Evolutionary conservation across 345 rosid genomes (phyloP), one percentile per base, ranked within the genome.

Genomic region (Citrus reticulata): DNA sequence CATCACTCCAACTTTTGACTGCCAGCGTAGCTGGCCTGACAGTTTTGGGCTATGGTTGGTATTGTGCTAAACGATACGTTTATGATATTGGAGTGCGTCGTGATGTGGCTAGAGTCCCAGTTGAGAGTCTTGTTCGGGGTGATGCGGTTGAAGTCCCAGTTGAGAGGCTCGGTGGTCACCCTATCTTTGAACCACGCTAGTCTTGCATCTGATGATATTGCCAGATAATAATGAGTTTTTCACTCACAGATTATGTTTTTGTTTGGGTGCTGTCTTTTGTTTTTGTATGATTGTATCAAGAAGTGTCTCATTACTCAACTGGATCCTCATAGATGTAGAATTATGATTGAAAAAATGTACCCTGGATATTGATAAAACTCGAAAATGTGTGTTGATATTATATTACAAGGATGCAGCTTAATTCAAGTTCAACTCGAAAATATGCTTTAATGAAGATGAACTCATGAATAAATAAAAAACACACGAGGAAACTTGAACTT

Each of bases 1-100:
- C n/a, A n/a, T n/a, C n/a, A n/a, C n/a, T n/a, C n/a, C n/a, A n/a
- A n/a, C n/a, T n/a, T n/a, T n/a, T n/a, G n/a, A n/a, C n/a, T n/a
- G n/a, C n/a, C n/a, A n/a, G n/a, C n/a, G n/a, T n/a, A n/a, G n/a
- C n/a, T n/a, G n/a, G n/a, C n/a, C n/a, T n/a, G n/a, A n/a, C n/a
- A 40, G 90, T 70, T 32, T 95, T 89, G 7, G 78, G 84, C 29
- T 86, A 37, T 60, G 85, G 87, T 13, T 80, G 79, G 86, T 88
- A 90, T 64, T 84, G 87, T 73, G 30, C 71, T 20, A 84, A 85
- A 55, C 88, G 95, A 51, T 22, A 82, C 63, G 83, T 80, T 79
- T 90, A 83, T 9, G 97, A 93, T 67, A 74, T 91, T 24, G 98
- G 97, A 51, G 85, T 90, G 13, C 87, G 97, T 2, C 89, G 76